These are phyloP conservation scores for Gonapodya prolifera DNA, from an alignment of 192 early-diverging fungal species.

Conservation along the genomic window DNA sequence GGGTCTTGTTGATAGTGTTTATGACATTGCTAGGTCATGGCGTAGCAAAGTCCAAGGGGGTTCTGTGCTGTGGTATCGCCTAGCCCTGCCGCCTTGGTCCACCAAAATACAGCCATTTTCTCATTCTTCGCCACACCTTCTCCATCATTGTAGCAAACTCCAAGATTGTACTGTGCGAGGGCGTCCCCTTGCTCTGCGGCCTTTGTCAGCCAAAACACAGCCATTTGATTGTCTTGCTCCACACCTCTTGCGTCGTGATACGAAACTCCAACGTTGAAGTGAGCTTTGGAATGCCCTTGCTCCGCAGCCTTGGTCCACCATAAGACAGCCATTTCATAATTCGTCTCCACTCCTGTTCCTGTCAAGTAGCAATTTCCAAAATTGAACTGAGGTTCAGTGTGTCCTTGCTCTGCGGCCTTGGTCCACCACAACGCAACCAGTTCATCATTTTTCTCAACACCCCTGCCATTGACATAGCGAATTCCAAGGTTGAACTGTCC, in stretches of 20 bases:
- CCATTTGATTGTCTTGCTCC: not conserved
- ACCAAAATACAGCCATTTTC: not conserved
- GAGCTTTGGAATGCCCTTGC: constrained; percentile 58
- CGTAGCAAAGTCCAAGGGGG: too few relatives aligned
- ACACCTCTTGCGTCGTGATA: not conserved
- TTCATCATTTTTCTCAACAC: not conserved
- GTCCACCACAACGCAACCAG: not conserved
- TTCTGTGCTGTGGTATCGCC: not conserved
- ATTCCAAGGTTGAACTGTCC: not conserved
- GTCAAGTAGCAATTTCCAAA: constrained; percentile 75
- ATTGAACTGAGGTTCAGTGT: constrained; percentile 60
- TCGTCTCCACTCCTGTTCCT: constrained; percentile 44
- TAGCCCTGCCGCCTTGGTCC: not conserved
- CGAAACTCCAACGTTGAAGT: not conserved
- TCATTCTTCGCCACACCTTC: not conserved
- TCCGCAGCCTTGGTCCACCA: not conserved
- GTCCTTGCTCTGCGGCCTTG: not conserved
- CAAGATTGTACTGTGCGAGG: not conserved
- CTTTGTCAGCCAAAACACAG: not conserved
- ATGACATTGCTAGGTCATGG: too few relatives aligned
- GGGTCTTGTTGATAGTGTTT: too few relatives aligned
- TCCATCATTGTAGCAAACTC: not conserved
- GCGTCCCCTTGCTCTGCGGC: not conserved
- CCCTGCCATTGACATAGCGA: not conserved
- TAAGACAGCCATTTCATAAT: constrained; percentile 45